Conservation (phyloP, 225 moss, liverwort and hornwort species). For the Rhytidiadelphus loreus region DNA sequence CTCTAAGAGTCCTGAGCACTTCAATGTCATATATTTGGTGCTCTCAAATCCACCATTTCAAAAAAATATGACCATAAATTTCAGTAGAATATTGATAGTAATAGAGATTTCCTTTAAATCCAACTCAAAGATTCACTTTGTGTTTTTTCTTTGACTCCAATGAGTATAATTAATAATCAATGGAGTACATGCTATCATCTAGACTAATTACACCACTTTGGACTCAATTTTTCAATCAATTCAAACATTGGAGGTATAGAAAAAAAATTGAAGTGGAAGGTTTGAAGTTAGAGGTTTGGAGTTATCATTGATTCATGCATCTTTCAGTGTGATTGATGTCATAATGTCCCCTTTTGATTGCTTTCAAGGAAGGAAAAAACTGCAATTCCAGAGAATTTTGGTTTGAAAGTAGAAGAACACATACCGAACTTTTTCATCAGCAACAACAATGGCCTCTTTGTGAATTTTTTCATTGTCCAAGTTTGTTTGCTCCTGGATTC, state of each 20-base stretch:
- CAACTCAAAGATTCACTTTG: neutral
- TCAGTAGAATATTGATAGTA: neutral
- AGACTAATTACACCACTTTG: neutral
- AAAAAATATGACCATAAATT: neutral
- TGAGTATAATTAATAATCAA: neutral
- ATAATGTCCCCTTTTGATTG: neutral
- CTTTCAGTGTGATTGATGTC: neutral
- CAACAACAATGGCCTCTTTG: constrained; percentile 35
- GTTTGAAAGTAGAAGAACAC: neutral
- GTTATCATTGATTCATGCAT: neutral
- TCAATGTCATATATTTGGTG: neutral
- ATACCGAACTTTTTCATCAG: constrained; percentile 79
- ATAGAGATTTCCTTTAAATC: neutral
- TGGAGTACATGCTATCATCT: neutral
- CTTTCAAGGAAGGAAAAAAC: neutral
- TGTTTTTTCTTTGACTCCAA: neutral
- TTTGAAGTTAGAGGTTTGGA: neutral
- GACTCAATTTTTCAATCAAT: neutral
- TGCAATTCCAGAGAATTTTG: neutral
- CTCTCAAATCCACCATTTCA: neutral
- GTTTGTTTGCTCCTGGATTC: constrained; percentile 45
- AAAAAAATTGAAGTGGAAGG: no score
- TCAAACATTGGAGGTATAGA: neutral
- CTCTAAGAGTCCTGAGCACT: neutral
- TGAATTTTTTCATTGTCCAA: constrained; percentile 49